Evolutionary conservation across 306 rosid genomes (phyloP).

Genomic region (Prunus campanulata): DNA sequence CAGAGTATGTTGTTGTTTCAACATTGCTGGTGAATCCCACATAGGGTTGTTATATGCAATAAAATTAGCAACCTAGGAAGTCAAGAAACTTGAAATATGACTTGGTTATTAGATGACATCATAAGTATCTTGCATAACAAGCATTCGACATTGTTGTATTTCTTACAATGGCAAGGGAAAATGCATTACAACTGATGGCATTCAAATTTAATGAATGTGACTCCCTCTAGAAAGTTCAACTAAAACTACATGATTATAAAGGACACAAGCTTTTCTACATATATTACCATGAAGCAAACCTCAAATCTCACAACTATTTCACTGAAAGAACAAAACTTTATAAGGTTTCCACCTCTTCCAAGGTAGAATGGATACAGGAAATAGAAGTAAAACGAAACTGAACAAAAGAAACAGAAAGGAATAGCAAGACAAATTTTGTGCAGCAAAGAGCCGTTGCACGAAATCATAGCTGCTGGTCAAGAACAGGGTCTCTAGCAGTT

Average conservation of each 20-base stretch:
- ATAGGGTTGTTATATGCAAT: constrained; percentile 33
- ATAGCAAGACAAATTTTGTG: background rate
- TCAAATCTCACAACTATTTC: constrained; percentile 4
- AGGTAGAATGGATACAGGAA: constrained; percentile 1
- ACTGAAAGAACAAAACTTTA: constrained; percentile 9
- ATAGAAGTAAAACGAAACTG: background rate
- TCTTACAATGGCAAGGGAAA: background rate
- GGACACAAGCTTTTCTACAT: no score
- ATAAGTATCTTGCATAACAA: background rate
- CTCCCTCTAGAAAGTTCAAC: background rate
- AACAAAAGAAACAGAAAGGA: constrained; percentile 8
- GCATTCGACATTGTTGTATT: background rate
- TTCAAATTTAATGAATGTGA: background rate
- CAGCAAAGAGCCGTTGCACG: background rate
- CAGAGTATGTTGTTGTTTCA: constrained; percentile 85
- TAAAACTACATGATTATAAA: constrained; percentile 1
- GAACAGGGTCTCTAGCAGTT: constrained; percentile 58
- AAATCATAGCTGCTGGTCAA: constrained; percentile 77
- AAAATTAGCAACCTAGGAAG: no score
- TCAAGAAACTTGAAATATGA: no score
- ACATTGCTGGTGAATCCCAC: constrained; percentile 83
- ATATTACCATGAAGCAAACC: background rate
- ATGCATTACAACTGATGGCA: background rate
- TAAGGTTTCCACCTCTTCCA: constrained; percentile 5
- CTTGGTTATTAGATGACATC: background rate